Evolutionary conservation across 2,329 filamentous ascomycete genomes (phyloP).

Genomic region (Scedosporium dehoogii): DNA sequence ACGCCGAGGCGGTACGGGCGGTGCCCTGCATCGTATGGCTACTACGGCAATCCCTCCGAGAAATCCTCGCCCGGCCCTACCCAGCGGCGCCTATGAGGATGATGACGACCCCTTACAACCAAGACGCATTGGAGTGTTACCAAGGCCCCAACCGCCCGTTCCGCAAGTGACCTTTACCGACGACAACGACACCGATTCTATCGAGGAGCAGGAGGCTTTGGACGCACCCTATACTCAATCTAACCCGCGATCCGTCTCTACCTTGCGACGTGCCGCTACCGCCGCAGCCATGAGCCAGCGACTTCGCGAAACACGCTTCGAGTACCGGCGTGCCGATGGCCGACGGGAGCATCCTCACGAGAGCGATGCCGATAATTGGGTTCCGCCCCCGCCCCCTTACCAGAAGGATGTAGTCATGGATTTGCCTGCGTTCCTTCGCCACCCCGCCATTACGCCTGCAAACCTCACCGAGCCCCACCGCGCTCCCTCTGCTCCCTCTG

Average conservation of each 20-base stretch:
- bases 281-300: slow-evolving; percentile 66
- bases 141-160: slow-evolving; percentile 12
- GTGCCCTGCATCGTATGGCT: slow-evolving; percentile 37
- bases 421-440: slow-evolving; percentile 45
- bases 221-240: slow-evolving; percentile 66
- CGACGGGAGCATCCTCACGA: slow-evolving; percentile 69
- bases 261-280: slow-evolving; percentile 62
- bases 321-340: slow-evolving; percentile 61
- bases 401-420: slow-evolving; percentile 52
- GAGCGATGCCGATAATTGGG: slow-evolving; percentile 83
- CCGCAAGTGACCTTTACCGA: slow-evolving; percentile 16
- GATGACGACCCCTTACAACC: slow-evolving; percentile 45
- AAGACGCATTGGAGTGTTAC: slow-evolving; percentile 31
- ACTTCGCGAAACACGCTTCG: slow-evolving; percentile 46
- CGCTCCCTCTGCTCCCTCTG: not conserved
- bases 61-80: slow-evolving; percentile 13
- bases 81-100: slow-evolving; percentile 21
- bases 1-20: slow-evolving; percentile 37
- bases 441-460: slow-evolving; percentile 29
- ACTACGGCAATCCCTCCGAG: slow-evolving; percentile 27
- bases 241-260: slow-evolving; percentile 59
- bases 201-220: slow-evolving; percentile 50
- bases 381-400: slow-evolving; percentile 75
- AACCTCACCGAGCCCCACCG: slow-evolving; percentile 9
- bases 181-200: slow-evolving; percentile 33